Base-by-base conservation (phyloP, 441 rosid species). In the Gossypium trilobum region DNA sequence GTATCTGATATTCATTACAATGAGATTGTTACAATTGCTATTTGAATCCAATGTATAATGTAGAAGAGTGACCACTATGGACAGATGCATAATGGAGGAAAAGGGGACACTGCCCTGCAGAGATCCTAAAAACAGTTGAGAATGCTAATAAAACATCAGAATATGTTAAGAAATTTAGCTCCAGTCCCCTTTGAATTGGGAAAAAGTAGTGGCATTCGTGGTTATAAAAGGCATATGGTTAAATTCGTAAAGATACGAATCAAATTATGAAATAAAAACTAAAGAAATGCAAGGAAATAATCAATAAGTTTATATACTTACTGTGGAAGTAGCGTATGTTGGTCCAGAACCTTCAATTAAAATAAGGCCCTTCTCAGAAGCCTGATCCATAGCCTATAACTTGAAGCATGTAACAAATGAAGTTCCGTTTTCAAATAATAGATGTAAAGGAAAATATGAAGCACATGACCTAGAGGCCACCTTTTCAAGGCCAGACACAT, bases 401-500 rank as follows among this genome's bases (percentile, higher is more conserved):
- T 57, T 44, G 54, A 57, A 78, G 55, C 36, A 55, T 9, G n/a
- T 4, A 51, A 63, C 57, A 20, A 63, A 61, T 61, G 31, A 10
- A 44, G 67, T 46, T 57, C 66, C 5, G 0, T 22, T 54, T 44
- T 4, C 22, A 55, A 52, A 61, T 61, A 59, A 68, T 14, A 61
- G 25, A 36, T 19, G 8, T 14, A 55, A 25, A 42, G 27, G 51
- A 1, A 14, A 56, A 29, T 68, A 10, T 54, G 29, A 44, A 29
- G 50, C 22, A 14, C 55, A 42, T 31, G 50, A 67, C 71, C 71
- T 61, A 20, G 16, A 39, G 56, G 55, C 67, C 81, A 93, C 98
- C 97, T 87, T 88, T 78, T 90, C 96, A n/a, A 93, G 93, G 36
- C 97, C 93, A n/a, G 81, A 68, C 60, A 93, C 87, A 81, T 93